These are phyloP conservation scores for Sarocladium kiliense DNA, from an alignment of 2,329 filamentous ascomycete species.

Conservation along the genomic window DNA sequence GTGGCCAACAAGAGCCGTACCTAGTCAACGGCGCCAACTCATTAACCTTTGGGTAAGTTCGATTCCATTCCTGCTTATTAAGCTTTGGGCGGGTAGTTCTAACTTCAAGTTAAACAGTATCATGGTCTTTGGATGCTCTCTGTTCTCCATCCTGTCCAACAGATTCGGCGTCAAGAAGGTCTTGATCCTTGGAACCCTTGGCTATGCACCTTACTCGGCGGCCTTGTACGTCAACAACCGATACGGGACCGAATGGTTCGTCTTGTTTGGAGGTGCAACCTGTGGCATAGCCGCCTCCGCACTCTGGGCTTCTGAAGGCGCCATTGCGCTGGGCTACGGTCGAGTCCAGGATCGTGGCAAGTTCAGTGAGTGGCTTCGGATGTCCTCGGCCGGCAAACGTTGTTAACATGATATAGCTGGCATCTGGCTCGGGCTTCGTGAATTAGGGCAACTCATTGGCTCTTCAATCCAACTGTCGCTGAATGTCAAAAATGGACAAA, in stretches of 20 bases:
- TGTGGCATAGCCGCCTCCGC: slow-evolving; percentile 45
- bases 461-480: slow-evolving; percentile 45
- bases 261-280: slow-evolving; percentile 41
- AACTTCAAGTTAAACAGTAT: too few species aligned
- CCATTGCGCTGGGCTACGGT: slow-evolving; percentile 44
- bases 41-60: slow-evolving; percentile 36
- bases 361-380: slow-evolving; percentile 28
- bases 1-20: slow-evolving; percentile 54
- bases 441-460: slow-evolving; percentile 48
- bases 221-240: slow-evolving; percentile 46
- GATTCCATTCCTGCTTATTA: too few species aligned
- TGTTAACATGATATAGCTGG: slow-evolving; percentile 28
- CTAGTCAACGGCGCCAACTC: slow-evolving; percentile 57
- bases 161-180: slow-evolving; percentile 43
- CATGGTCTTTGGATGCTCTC: slow-evolving; percentile 38
- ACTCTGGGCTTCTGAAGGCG: slow-evolving; percentile 47
- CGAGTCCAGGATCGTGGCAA: slow-evolving; percentile 40
- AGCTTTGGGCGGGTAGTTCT: too few species aligned
- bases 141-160: slow-evolving; percentile 40
- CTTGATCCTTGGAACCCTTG: slow-evolving; percentile 38
- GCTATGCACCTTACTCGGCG: slow-evolving; percentile 43
- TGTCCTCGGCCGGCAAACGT: neutral
- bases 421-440: slow-evolving; percentile 48
- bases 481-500: slow-evolving; percentile 36
- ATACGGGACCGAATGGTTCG: slow-evolving; percentile 47